These are phyloP conservation scores for Anisogramma anomala DNA, from an alignment of 2,329 filamentous ascomycete species.

Conservation along the genomic window DNA sequence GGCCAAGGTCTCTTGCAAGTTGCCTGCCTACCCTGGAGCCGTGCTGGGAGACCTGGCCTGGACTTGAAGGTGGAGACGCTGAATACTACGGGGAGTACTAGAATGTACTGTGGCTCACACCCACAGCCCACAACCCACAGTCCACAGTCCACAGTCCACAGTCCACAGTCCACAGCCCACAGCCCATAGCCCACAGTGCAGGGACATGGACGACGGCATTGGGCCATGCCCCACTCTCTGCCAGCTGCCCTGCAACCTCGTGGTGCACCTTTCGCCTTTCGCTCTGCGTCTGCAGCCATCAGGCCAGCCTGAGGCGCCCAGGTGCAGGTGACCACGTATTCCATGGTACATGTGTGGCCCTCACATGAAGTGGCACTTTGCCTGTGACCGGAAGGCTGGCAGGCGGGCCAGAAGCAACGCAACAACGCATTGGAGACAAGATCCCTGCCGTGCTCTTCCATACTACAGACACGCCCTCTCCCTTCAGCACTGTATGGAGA, in stretches of 20 bases:
- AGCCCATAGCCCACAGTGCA: neutral
- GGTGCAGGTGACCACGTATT: constrained; percentile 8
- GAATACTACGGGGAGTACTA: too few relatives aligned
- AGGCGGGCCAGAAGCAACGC: too few relatives aligned
- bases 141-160: too few relatives aligned
- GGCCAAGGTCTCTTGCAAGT: neutral
- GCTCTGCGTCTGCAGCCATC: neutral
- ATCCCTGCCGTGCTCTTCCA: too few relatives aligned
- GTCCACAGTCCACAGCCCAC: too few relatives aligned
- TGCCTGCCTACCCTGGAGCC: constrained; percentile 4
- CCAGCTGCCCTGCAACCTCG: constrained; percentile 6
- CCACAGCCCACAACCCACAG: too few relatives aligned
- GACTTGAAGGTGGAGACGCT: too few relatives aligned
- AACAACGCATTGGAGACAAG: too few relatives aligned
- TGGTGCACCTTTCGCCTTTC: neutral
- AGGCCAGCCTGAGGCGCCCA: neutral
- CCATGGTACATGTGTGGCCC: neutral
- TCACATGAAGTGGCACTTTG: neutral
- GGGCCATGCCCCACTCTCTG: neutral
- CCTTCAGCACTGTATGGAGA: neutral
- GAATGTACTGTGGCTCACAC: too few relatives aligned
- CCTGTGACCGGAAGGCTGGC: neutral
- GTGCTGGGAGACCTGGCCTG: constrained; percentile 1
- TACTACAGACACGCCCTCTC: too few relatives aligned
- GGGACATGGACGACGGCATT: constrained; percentile 1